Percentiles rank a stretch among this genome's conserved stretches.
phyloP scores from a whole-genome alignment of 805 yeast species.

The Pichia ethanolica region DNA sequence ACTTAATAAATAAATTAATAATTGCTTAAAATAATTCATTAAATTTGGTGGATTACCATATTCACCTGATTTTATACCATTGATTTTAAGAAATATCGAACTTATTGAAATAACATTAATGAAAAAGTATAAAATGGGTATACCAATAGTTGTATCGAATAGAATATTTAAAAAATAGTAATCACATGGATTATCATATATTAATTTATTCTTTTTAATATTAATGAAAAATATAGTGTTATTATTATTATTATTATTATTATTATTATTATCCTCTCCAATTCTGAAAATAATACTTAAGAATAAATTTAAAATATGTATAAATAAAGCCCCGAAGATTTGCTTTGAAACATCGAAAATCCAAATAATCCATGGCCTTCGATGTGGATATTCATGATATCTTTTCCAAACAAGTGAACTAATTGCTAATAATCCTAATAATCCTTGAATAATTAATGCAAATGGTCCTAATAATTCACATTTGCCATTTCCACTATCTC shows the following conservation, averaged over 20 bases:
- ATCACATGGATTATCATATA: slow-evolving; percentile 67
- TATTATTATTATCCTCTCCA: background rate
- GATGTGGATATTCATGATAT: slow-evolving; percentile 64
- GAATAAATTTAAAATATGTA: slow-evolving; percentile 71
- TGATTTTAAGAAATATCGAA: slow-evolving; percentile 27
- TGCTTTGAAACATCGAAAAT: slow-evolving; percentile 84
- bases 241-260: slow-evolving; percentile 35
- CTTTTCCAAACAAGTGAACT: slow-evolving; percentile 70
- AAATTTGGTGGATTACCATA: slow-evolving; percentile 62
- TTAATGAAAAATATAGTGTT: background rate
- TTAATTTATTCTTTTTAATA: slow-evolving; percentile 19
- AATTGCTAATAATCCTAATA: slow-evolving; percentile 71
- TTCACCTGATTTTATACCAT: slow-evolving; percentile 46
- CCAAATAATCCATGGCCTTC: slow-evolving; percentile 88
- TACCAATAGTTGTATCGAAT: slow-evolving; percentile 91
- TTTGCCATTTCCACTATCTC: background rate
- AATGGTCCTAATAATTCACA: slow-evolving; percentile 81
- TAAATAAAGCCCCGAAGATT: slow-evolving; percentile 75
- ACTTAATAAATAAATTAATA: slow-evolving; percentile 59
- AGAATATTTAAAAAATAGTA: slow-evolving; percentile 89
- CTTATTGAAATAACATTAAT: background rate
- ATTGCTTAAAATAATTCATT: slow-evolving; percentile 63
- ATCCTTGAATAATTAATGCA: slow-evolving; percentile 68
- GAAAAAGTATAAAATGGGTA: slow-evolving; percentile 62
- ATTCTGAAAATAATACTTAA: slow-evolving; percentile 36